Base-by-base conservation (phyloP, 176 grass and related monocot genomes). In the Zea luxurians region DNA sequence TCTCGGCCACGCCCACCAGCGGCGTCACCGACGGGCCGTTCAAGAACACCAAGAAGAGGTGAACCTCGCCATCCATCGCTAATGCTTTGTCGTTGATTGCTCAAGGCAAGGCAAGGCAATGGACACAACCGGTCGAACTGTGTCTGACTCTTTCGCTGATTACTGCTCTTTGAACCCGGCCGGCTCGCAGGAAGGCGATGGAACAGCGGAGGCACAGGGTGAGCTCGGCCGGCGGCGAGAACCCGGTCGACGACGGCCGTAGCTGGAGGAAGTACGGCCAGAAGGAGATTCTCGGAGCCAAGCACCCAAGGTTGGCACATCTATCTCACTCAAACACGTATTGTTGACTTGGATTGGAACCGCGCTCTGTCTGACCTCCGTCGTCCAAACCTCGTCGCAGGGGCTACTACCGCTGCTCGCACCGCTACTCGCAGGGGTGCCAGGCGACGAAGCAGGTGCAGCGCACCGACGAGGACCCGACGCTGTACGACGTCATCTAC, bases 231-330 rank as follows among this genome's bases (percentile, higher is more conserved):
- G 70, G 78, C 64, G 61, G 68, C 11, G 93, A 84, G 8, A 83
- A 55, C 52, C 70, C 60, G 1, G 49, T 88, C 0, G 91, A 97
- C 3, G 93, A 97, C 55, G 91, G 93, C 27, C 85, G 81, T 74
- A 83, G 88, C 78, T 97, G 93, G 93, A 89, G 91, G 70, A 97
- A 97, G 63, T 97, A 93, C 45, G 93, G 93, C 1, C 91, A 97
- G 81, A 91, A 97, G 71, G 84, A 89, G 38, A 93, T 97, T 11
- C 83, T 91, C 42, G 88, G 86, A 78, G 37, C 88, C 53, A 91
- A 72, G 70, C 27, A 87, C 80, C 88, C 88, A 27, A 97, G 93
- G 93, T 61, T 27, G 1, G 27, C 27, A 27, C 27, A 27, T 27
- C 27, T 27, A 27, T 47, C 45, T 9, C 45, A 47, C 7, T 9